phyloP scores from a whole-genome alignment of 2,329 filamentous ascomycete species.

The Blastomyces silverae region DNA sequence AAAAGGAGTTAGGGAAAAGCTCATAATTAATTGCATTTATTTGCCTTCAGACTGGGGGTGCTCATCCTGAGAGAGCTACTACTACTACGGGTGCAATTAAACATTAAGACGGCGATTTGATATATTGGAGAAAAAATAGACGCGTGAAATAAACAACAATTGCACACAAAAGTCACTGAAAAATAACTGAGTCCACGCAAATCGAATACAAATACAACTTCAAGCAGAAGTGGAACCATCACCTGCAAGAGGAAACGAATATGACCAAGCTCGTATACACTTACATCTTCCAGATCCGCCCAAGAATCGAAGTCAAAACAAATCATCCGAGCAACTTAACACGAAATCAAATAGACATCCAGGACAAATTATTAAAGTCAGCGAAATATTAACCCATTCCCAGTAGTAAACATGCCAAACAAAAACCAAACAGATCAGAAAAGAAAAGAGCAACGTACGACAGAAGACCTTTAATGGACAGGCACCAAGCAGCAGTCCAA shows the following conservation, averaged over 20 bases:
- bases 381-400: not conserved
- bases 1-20: slow-evolving; percentile 15
- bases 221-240: not conserved
- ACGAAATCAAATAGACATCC: not conserved
- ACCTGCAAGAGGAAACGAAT: not conserved
- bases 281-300: not conserved
- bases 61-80: not conserved
- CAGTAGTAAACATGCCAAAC: not conserved
- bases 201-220: not conserved
- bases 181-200: not conserved
- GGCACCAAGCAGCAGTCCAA: not conserved
- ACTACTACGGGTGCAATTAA: not conserved
- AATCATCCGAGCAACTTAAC: not conserved
- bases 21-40: not conserved
- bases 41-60: not conserved
- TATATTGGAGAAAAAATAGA: not conserved
- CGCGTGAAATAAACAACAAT: not conserved
- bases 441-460: not conserved
- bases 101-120: not conserved
- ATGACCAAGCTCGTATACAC: not conserved
- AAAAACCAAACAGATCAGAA: not conserved
- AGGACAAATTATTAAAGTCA: not conserved
- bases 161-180: not conserved
- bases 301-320: not conserved
- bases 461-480: too few relatives aligned